phyloP scores from a whole-genome alignment of 257 asterid species.

The Nicotiana undulata region DNA sequence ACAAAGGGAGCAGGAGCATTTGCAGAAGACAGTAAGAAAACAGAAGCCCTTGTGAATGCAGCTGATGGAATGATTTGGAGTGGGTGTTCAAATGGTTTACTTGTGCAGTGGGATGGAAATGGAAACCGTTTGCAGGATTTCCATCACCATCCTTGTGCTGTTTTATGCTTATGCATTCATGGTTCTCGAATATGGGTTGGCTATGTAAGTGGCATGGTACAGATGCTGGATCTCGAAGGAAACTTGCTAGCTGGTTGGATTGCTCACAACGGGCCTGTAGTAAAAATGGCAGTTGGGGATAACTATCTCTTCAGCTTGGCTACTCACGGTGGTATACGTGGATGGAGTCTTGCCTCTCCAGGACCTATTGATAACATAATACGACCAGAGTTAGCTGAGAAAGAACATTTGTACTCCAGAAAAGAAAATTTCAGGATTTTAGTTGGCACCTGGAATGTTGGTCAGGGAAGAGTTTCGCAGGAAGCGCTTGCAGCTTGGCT shows the following conservation, averaged over 20 bases:
- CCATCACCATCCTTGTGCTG: slow-evolving; percentile 69
- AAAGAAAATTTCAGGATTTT: slow-evolving; percentile 48
- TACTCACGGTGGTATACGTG: slow-evolving; percentile 89
- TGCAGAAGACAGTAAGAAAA: slow-evolving; percentile 61
- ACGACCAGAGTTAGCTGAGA: slow-evolving; percentile 46
- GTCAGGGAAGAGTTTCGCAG: slow-evolving; percentile 89
- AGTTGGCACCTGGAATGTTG: slow-evolving; percentile 95
- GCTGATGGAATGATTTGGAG: slow-evolving; percentile 84
- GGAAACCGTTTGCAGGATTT: slow-evolving; percentile 78
- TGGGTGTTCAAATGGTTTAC: slow-evolving; percentile 69
- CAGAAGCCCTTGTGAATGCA: slow-evolving; percentile 65
- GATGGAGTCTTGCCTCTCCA: slow-evolving; percentile 89
- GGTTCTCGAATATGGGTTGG: slow-evolving; percentile 88
- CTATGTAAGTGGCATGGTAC: slow-evolving; percentile 74
- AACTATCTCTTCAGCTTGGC: slow-evolving; percentile 74
- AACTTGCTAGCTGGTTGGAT: slow-evolving; percentile 64
- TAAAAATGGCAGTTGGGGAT: slow-evolving; percentile 53
- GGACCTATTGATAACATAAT: slow-evolving; percentile 66
- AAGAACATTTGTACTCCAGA: slow-evolving; percentile 51
- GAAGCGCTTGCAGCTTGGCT: slow-evolving; percentile 85
- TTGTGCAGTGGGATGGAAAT: slow-evolving; percentile 92
- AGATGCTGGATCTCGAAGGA: slow-evolving; percentile 75
- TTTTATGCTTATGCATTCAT: slow-evolving; percentile 54
- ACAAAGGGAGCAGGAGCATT: slow-evolving; percentile 69
- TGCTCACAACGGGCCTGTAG: slow-evolving; percentile 81